Evolutionary conservation across 1,284 basidiomycete genomes (phyloP).

Genomic region (Trichosporon sp.): DNA sequence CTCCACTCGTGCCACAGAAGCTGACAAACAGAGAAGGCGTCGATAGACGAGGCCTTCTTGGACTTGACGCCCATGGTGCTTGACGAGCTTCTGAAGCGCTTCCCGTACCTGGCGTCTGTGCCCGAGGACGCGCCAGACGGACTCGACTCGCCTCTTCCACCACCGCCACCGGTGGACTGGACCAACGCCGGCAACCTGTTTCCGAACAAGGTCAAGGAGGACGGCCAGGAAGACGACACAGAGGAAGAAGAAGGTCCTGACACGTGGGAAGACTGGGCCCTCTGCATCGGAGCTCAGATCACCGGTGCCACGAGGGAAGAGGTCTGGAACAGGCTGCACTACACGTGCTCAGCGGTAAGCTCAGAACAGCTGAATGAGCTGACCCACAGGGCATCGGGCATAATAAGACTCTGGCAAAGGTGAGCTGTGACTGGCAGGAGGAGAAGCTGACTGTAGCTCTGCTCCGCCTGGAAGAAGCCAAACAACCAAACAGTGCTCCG

Average conservation of each 20-base stretch:
- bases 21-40: slow-evolving; percentile 62
- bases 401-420: slow-evolving; percentile 93
- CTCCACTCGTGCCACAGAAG: not conserved
- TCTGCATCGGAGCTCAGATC: slow-evolving; percentile 82
- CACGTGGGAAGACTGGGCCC: slow-evolving; percentile 88
- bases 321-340: slow-evolving; percentile 70
- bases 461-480: slow-evolving; percentile 84
- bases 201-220: slow-evolving; percentile 41
- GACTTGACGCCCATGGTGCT: slow-evolving; percentile 77
- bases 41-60: slow-evolving; percentile 72
- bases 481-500: slow-evolving; percentile 78
- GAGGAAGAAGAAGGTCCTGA: slow-evolving; percentile 26
- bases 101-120: slow-evolving; percentile 67
- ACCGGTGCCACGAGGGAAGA: slow-evolving; percentile 72
- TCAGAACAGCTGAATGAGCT: not conserved
- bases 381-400: slow-evolving; percentile 72
- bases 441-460: slow-evolving; percentile 56
- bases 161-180: slow-evolving; percentile 67
- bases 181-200: slow-evolving; percentile 60
- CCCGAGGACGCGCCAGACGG: slow-evolving; percentile 67
- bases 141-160: slow-evolving; percentile 74
- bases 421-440: slow-evolving; percentile 39
- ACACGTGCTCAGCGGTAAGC: slow-evolving; percentile 86
- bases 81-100: slow-evolving; percentile 63
- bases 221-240: slow-evolving; percentile 28